Base-by-base conservation (phyloP, 2,329 filamentous ascomycete genomes). In the Talaromyces rugulosus region DNA sequence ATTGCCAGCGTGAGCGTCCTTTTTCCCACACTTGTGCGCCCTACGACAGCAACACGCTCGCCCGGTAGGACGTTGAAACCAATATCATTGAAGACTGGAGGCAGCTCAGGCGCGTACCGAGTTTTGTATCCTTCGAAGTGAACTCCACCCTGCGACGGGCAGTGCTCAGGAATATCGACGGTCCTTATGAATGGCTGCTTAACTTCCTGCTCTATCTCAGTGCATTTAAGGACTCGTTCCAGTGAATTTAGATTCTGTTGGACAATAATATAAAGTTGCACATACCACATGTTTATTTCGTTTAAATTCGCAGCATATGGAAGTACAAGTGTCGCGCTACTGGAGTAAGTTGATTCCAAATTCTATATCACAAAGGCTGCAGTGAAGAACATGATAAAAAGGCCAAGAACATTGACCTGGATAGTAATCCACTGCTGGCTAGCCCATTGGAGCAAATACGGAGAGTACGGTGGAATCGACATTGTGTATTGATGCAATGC, bases 21-120 rank as follows among this genome's bases (percentile, higher is more conserved):
- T 56, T 76, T 76, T 1, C 74, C 74, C 0, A 70, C 70, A 6
- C 74, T 73, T 1, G 74, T 76, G 16, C 72, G 67, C 1, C 74
- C 74, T 2, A 75, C 71, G 1, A 75, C 66, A 2, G 72, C 74
- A 2, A 74, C 68, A 18, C 71, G 66, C 30, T 72, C 66, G 31
- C 70, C 70, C 14, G 66, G 65, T n/a, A 65, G 63, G 5, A 71
- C 65, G 0, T 62, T 62, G 55, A 74, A 72, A 56, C 55, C 69
- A 2, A 74, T 57, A 0, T 67, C 66, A 5, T 68, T 68, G 8
- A 74, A 61, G 0, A 72, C 68, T 0, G 69, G 66, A 1, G 54
- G 36, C 6, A 60, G 31, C 11, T 56, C 42, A 14, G 59, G 12
- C 12, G 52, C 42, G 30, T 60, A 60, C 14, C 59, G 30, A 4